phyloP scores from a whole-genome alignment of 345 rosid species.

The Capsella bursapastoris region DNA sequence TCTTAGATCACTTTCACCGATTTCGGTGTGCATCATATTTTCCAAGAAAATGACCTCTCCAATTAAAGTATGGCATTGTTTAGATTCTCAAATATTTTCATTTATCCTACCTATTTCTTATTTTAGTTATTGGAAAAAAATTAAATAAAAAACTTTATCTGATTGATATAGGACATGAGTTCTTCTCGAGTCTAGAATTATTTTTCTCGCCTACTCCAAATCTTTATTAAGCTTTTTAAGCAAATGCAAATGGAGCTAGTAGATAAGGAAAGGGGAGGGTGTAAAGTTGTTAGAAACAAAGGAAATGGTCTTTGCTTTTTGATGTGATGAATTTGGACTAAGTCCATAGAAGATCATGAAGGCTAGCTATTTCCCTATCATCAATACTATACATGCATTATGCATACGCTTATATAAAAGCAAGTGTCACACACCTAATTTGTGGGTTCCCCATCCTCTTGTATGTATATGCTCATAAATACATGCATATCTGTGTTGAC shows the following conservation, averaged over 20 bases:
- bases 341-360: slow-evolving; percentile 37
- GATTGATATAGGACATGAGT: slow-evolving; percentile 20
- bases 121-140: slow-evolving; percentile 1
- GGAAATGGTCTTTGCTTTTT: slow-evolving; percentile 35
- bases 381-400: slow-evolving; percentile 32
- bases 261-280: slow-evolving; percentile 39
- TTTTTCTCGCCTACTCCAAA: not conserved
- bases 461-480: slow-evolving; percentile 4
- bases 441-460: slow-evolving; percentile 45
- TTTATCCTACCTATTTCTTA: slow-evolving; percentile 10
- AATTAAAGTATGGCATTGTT: slow-evolving; percentile 14
- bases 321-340: slow-evolving; percentile 47
- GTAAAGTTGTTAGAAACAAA: slow-evolving; percentile 37
- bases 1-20: slow-evolving; percentile 36
- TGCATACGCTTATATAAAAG: slow-evolving; percentile 7
- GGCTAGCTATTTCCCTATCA: slow-evolving; percentile 31
- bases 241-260: slow-evolving; percentile 28
- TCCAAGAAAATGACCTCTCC: slow-evolving; percentile 31
- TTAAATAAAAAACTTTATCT: not conserved
- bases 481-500: slow-evolving; percentile 9
- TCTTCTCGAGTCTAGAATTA: slow-evolving; percentile 7
- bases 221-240: not conserved
- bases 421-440: slow-evolving; percentile 40
- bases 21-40: slow-evolving; percentile 11
- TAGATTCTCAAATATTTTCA: slow-evolving; percentile 21